Conservation (phyloP, 192 early-diverging fungal species). For the Piromyces finnis region DNA sequence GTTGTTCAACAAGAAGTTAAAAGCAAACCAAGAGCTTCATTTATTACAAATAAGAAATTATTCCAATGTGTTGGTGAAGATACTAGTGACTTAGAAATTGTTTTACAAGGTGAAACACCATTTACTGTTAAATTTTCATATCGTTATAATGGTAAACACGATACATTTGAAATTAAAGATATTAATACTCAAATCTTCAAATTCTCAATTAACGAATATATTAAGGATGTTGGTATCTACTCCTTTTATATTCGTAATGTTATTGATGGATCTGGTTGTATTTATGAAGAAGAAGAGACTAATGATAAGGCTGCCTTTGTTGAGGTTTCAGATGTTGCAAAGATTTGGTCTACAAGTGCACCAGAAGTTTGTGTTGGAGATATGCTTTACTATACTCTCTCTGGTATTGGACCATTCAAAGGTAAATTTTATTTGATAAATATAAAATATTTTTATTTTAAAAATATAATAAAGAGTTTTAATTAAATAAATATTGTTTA, state of each 20-base stretch:
- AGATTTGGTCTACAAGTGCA: conserved; percentile 11
- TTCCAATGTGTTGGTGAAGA: neutral
- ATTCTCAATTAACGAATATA: neutral
- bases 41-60: neutral
- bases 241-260: neutral
- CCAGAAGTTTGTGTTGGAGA: conserved; percentile 41
- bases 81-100: neutral
- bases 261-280: neutral
- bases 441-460: too few species aligned
- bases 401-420: conserved; percentile 45
- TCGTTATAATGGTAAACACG: neutral
- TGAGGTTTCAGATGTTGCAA: conserved; percentile 26
- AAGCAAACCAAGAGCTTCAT: neutral
- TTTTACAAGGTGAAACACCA: neutral
- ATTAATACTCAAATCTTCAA: neutral
- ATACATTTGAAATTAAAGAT: neutral
- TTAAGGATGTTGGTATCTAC: neutral
- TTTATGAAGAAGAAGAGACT: neutral
- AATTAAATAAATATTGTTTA: too few species aligned
- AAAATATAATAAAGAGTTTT: too few species aligned
- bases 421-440: too few species aligned
- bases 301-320: neutral
- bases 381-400: conserved; percentile 39
- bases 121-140: neutral
- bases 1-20: neutral